These are phyloP conservation scores for Stephania cephalantha DNA, from an alignment of 164 flowering plant species.

Conservation along the genomic window DNA sequence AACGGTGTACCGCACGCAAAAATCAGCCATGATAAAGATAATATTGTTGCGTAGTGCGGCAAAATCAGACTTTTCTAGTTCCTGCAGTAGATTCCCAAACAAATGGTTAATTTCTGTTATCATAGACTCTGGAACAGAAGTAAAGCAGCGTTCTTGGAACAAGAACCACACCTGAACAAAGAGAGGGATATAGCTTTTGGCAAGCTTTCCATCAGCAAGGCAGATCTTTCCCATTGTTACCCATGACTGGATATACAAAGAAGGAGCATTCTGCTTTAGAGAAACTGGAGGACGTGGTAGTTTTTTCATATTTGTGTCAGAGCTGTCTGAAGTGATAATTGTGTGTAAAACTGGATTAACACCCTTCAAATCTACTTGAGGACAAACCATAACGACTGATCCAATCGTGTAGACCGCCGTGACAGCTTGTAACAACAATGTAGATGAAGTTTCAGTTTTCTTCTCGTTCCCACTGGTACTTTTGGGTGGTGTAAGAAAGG, in stretches of 20 bases:
- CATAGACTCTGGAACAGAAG: neutral
- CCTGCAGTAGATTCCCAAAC: slow-evolving; percentile 38
- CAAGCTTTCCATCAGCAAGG: slow-evolving; percentile 80
- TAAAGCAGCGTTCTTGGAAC: neutral
- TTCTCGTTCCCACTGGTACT: slow-evolving; percentile 29
- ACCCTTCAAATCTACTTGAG: slow-evolving; percentile 53
- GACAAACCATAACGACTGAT: slow-evolving; percentile 66
- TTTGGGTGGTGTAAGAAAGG: slow-evolving; percentile 55
- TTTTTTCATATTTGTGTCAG: slow-evolving; percentile 40
- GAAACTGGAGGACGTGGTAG: slow-evolving; percentile 37
- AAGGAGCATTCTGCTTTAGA: slow-evolving; percentile 51
- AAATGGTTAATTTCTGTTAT: slow-evolving; percentile 7
- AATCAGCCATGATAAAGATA: slow-evolving; percentile 81
- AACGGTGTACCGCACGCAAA: slow-evolving; percentile 92
- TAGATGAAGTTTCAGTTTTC: slow-evolving; percentile 25
- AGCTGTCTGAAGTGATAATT: slow-evolving; percentile 70
- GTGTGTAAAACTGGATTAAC: slow-evolving; percentile 61
- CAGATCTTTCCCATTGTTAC: slow-evolving; percentile 94
- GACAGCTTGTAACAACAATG: slow-evolving; percentile 33
- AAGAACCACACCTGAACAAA: slow-evolving; percentile 75
- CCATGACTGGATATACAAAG: slow-evolving; percentile 88
- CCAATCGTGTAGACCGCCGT: slow-evolving; percentile 84
- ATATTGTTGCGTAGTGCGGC: slow-evolving; percentile 89
- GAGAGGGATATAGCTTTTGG: slow-evolving; percentile 85
- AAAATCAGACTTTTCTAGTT: slow-evolving; percentile 78